A percentile compares a stretch with the other conserved stretches of the same genome.
These are phyloP conservation scores for Mycena venus DNA, from an alignment of 768 basidiomycete genomes.

Conservation along the genomic window DNA sequence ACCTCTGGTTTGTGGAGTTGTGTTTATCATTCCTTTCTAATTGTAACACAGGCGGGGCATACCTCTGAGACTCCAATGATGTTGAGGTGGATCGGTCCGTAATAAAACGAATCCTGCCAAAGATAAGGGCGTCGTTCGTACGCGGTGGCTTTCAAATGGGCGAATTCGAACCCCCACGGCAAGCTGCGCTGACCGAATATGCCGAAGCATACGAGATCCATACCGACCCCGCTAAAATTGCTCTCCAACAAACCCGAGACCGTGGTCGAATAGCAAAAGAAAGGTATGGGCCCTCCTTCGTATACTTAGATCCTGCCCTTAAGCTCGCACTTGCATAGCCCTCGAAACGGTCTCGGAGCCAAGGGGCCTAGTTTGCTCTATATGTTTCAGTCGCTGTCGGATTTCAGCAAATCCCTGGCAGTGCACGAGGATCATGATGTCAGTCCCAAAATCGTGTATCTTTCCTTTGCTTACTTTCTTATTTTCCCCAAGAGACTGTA, in stretches of 20 bases:
- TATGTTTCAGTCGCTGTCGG: conserved; percentile 5
- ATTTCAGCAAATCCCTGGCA: conserved; percentile 30
- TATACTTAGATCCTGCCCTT: not conserved
- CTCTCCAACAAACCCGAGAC: not conserved
- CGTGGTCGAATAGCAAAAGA: conserved; percentile 18
- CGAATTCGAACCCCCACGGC: conserved; percentile 35
- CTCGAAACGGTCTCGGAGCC: not conserved
- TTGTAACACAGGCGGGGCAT: no score
- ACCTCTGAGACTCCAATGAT: no score
- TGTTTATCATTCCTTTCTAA: no score
- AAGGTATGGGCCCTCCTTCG: not conserved
- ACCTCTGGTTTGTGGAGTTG: no score
- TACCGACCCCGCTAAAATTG: conserved; percentile 22
- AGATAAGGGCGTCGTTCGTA: no score
- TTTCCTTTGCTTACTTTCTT: not conserved
- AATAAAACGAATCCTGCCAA: no score
- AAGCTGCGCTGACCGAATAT: conserved; percentile 6
- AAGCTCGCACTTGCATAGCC: not conserved
- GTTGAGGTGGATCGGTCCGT: no score
- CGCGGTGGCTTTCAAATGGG: no score
- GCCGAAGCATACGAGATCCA: conserved; percentile 5
- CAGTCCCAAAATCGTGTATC: not conserved
- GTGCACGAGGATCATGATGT: conserved; percentile 21
- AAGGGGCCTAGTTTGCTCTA: not conserved
- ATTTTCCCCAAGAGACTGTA: not conserved